phyloP scores from a whole-genome alignment of 2,329 filamentous ascomycete genomes.

The Zarea fungicola region DNA sequence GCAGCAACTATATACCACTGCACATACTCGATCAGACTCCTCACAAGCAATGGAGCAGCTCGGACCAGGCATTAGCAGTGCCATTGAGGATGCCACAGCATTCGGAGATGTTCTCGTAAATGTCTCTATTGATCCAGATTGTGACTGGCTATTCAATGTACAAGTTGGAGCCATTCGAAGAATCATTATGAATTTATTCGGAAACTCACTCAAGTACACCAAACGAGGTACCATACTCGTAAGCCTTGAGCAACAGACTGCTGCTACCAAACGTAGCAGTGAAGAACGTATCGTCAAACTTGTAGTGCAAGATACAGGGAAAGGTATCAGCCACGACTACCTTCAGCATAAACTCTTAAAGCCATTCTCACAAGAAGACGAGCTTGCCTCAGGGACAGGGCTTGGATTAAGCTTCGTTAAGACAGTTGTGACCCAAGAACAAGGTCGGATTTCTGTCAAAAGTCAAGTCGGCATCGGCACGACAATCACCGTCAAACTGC shows the following conservation, averaged over 20 bases:
- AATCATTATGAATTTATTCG: slow-evolving; percentile 58
- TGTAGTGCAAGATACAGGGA: slow-evolving; percentile 58
- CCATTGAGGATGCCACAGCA: background rate
- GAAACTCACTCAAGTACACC: slow-evolving; percentile 60
- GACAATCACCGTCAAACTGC: slow-evolving; percentile 28
- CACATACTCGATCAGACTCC: background rate
- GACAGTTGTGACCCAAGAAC: slow-evolving; percentile 51
- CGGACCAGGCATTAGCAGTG: background rate
- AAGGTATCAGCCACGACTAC: slow-evolving; percentile 60
- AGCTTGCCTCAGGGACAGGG: slow-evolving; percentile 54
- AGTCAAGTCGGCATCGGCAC: slow-evolving; percentile 36
- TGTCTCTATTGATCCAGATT: slow-evolving; percentile 42
- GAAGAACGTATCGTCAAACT: slow-evolving; percentile 34
- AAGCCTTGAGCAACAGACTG: background rate
- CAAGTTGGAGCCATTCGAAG: slow-evolving; percentile 47
- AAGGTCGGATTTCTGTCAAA: slow-evolving; percentile 54
- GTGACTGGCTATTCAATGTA: slow-evolving; percentile 46
- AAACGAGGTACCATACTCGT: slow-evolving; percentile 20
- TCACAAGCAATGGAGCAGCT: background rate
- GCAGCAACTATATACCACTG: background rate
- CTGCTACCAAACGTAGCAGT: background rate
- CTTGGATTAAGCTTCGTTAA: slow-evolving; percentile 62
- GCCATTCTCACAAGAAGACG: slow-evolving; percentile 60
- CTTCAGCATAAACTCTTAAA: slow-evolving; percentile 55
- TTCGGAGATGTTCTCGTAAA: background rate